Evolutionary conservation across 2,329 filamentous ascomycete genomes (phyloP), one percentile per base, ranked within the genome.

Genomic region (Knufia petricola): DNA sequence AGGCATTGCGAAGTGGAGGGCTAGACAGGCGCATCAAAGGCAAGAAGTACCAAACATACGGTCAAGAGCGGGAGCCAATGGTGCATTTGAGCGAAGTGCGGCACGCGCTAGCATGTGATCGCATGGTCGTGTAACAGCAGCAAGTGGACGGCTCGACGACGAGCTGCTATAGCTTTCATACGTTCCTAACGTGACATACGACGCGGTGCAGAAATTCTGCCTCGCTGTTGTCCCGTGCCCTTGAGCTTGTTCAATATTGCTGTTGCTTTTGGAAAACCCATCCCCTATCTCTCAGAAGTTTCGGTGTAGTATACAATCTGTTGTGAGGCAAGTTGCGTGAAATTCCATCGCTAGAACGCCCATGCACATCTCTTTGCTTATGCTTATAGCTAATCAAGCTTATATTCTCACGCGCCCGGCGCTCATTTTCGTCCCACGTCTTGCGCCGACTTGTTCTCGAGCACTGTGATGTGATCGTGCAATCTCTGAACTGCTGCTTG

Each of bases 401-500:
- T 34, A 8, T 46, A 19, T 17, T 17, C 24, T 19, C 20, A 10
- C n/a, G 21, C 3, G 10, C 28, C 10, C 21, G 24, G 19, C 8
- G n/a, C 4, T 42, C 39, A 42, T 28, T 42, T 42, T 21, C 32
- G n/a, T 36, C n/a, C 19, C 17, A n/a, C 13, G 17, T 30, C 23
- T 45, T 76, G 72, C 58, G 82, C 80, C 58, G 89, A 76, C 71
- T 84, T 88, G 60, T 85, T 78, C 71, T 96, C 90, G 56, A 96
- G 71, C 45, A 78, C 78, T 63, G 82, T 79, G 55, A 95, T 81
- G 65, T 95, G 94, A 55, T 78, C 79, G 69, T 87, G 87, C 66
- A 95, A 79, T 64, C 85, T 80, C 67, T 89, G 84, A 50, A 94
- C 89, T 42, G 88, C 87, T 43, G 81, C 77, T 77, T 95, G 89